Evolutionary conservation across 306 rosid genomes (phyloP), one percentile per base, ranked within the genome.

Genomic region (Ceratonia siliqua): DNA sequence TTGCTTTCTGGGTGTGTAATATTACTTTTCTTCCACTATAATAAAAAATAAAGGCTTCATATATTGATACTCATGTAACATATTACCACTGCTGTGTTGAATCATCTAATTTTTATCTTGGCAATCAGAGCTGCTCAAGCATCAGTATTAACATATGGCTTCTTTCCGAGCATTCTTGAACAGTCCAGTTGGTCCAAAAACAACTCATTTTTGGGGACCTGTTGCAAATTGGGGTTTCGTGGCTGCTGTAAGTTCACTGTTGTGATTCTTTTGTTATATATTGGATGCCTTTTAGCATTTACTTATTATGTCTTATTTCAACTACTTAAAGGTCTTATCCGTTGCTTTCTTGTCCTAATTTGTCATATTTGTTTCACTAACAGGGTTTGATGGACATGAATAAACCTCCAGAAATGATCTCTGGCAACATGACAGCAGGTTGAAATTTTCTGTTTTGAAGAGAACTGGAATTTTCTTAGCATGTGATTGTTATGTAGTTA

Each of bases 141-240:
- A 4, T 13, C 42, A 45, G 13, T 27, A 57, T 22, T 33, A 35
- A 68, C 22, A 32, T 0, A 89, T 87, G 94, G 82, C 94, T 81
- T 80, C 97, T 0, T 91, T 91, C 81, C 83, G 89, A 81, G 83
- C 94, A 68, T 87, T 91, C 76, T 78, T 18, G 83, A 91, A 89
- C 80, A 91, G 97, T 75, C 94, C 92, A 0, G 83, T 89, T 65
- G 97, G 97, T 84, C 94, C 92, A 0, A 91, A 85, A 81, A 91
- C 97, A 21, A 74, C 94, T 76, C 94, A 91, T 71, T 91, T 91
- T 72, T 91, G 94, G 97, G 97, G 92, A 32, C 97, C 94, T 53
- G 62, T 87, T 74, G 94, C 94, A 17, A 91, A 91, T 39, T 91
- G 89, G 87, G 94, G 97, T 0, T 80, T 91, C 8, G 96, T 88